Base-by-base conservation (phyloP, 768 basidiomycete genomes). In the Vishniacozyma victoriae region DNA sequence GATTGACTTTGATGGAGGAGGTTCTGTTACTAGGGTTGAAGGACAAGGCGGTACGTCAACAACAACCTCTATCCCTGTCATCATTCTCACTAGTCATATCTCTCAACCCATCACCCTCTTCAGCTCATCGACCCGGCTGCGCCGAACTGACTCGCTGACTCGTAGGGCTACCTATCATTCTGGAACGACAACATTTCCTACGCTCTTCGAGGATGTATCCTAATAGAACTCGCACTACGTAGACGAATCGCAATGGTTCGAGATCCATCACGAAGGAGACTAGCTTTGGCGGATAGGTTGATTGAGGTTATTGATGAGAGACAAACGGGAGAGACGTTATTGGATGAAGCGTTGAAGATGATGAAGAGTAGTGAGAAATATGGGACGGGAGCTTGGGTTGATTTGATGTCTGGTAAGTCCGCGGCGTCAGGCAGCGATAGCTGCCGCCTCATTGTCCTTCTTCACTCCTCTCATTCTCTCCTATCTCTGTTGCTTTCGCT, bases 161-260 rank as follows among this genome's bases (percentile, higher is more conserved):
- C 20, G 19, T 13, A 84, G 81, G 92, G 92, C 27, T 95, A 97
- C 72, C 81, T 97, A 31, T 93, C 90, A 1, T 97, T 97, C 70
- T 97, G 93, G 93, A 97, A 97, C 75, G 93, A 99, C 77, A 97
- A 96, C 74, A 99, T 99, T 59, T 95, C 91, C 0, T 99, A 99
- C 73, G 92, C 93, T 13, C 79, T 99, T 2, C 82, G 95, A n/a
- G 95, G 95, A 4, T 96, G 93, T 72, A 96, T 99, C 63, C 80
- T 99, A 53, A 85, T 97, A 46, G 93, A 99, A 70, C 84, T 99
- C 51, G 92, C 93, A 0, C 80, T 99, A n/a, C 82, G 93, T 35
- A 79, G 90, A 48, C 80, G 95, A 31, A 95, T 99, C 72, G 90
- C 87, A 2, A 80, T 96, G 51, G 85, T 90, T 43, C 80, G 80